Conservation (phyloP, 495 filamentous ascomycete genomes). For the Xylaria acuta region DNA sequence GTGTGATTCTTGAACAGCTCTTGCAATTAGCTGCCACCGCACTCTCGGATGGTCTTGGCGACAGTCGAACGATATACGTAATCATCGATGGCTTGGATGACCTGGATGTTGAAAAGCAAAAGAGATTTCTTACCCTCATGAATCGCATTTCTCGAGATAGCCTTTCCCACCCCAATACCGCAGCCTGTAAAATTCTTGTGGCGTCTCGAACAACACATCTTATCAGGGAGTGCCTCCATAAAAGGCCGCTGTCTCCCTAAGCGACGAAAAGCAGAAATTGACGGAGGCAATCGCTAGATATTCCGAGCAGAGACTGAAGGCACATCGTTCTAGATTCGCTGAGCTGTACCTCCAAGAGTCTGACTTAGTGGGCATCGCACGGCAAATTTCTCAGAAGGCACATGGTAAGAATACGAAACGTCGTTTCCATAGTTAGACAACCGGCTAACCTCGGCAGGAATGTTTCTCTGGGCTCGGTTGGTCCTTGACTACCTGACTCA, state of each 20-base stretch:
- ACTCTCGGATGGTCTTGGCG: slow-evolving; percentile 21
- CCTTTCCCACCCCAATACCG: neutral
- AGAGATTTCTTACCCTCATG: slow-evolving; percentile 32
- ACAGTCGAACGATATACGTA: slow-evolving; percentile 27
- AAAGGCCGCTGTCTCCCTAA: slow-evolving; percentile 33
- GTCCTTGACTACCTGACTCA: slow-evolving; percentile 40
- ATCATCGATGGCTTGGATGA: slow-evolving; percentile 45
- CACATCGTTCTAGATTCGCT: slow-evolving; percentile 25
- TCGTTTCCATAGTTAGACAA: slow-evolving; percentile 10
- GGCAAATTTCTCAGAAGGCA: slow-evolving; percentile 29
- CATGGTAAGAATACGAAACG: slow-evolving; percentile 31
- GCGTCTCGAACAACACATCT: slow-evolving; percentile 8
- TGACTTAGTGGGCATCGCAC: slow-evolving; percentile 26
- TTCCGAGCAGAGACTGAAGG: slow-evolving; percentile 27
- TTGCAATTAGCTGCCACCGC: slow-evolving; percentile 22
- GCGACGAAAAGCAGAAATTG: slow-evolving; percentile 37
- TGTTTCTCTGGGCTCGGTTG: slow-evolving; percentile 45
- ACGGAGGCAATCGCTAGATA: slow-evolving; percentile 33
- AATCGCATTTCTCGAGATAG: slow-evolving; percentile 27
- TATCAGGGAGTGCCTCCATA: slow-evolving; percentile 15
- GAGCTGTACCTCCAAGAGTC: slow-evolving; percentile 29
- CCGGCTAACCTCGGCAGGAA: slow-evolving; percentile 27
- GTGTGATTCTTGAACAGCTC: slow-evolving; percentile 33
- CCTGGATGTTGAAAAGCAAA: slow-evolving; percentile 36
- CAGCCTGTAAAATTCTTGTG: slow-evolving; percentile 5